These are phyloP conservation scores for Austroboletus rostrupii DNA, from an alignment of 1,284 basidiomycete species.

Conservation along the genomic window DNA sequence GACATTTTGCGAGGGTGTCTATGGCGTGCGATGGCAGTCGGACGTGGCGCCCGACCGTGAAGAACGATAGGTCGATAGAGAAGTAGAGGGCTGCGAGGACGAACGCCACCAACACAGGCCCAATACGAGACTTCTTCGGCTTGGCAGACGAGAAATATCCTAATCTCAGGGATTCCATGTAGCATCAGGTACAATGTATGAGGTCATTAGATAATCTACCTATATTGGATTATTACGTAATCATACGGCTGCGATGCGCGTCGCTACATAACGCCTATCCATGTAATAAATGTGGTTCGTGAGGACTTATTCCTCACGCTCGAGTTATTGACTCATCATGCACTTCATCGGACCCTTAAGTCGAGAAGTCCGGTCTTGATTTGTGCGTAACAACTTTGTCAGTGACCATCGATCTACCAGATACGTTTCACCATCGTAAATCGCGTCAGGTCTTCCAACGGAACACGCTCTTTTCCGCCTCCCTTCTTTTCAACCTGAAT, in stretches of 20 bases:
- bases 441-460: conserved; percentile 81
- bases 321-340: no score
- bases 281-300: no score
- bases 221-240: no score
- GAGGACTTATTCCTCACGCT: no score
- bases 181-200: background rate
- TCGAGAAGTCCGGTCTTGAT: no score
- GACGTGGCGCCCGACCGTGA: conserved; percentile 2
- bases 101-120: conserved; percentile 15
- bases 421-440: conserved; percentile 95
- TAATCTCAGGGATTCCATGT: background rate
- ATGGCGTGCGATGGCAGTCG: conserved; percentile 20
- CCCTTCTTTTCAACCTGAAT: conserved; percentile 24
- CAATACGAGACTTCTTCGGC: conserved; percentile 4
- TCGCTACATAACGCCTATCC: no score
- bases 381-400: no score
- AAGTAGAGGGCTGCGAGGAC: conserved; percentile 18
- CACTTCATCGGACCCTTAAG: no score
- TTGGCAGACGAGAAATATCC: conserved; percentile 8
- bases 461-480: conserved; percentile 57
- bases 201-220: background rate
- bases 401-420: conserved; percentile 54
- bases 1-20: conserved; percentile 22
- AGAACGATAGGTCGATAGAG: conserved; percentile 7
- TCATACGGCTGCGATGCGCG: no score